A percentile compares a stretch with the other conserved stretches of the same genome.
These are phyloP conservation scores for Kodamaea ohmeri DNA, from an alignment of 1,139 yeast species.

Conservation along the genomic window DNA sequence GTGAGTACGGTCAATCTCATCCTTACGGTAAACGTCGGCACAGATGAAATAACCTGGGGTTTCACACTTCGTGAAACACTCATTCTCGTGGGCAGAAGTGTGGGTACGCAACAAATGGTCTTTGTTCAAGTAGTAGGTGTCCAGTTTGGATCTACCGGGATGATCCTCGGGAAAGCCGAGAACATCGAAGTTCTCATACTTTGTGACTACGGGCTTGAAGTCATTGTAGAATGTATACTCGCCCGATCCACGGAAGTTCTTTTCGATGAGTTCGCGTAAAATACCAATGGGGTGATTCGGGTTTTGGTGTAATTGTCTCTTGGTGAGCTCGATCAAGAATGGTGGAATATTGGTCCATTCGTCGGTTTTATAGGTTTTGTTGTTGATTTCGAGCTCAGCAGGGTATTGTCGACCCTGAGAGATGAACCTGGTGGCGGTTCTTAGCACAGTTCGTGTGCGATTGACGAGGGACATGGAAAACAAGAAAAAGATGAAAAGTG, in stretches of 20 bases:
- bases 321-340: slow-evolving; percentile 64
- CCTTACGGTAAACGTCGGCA: slow-evolving; percentile 95
- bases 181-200: slow-evolving; percentile 82
- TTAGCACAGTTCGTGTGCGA: background rate
- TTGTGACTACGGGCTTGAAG: slow-evolving; percentile 80
- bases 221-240: slow-evolving; percentile 72
- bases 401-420: slow-evolving; percentile 20
- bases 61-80: slow-evolving; percentile 62
- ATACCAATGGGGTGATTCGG: slow-evolving; percentile 88
- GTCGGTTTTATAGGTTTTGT: slow-evolving; percentile 57
- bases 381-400: slow-evolving; percentile 43
- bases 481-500: no score
- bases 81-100: slow-evolving; percentile 94
- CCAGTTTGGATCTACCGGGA: slow-evolving; percentile 90
- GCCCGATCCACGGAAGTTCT: slow-evolving; percentile 61
- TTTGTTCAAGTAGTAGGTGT: slow-evolving; percentile 84
- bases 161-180: slow-evolving; percentile 90
- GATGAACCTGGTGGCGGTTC: background rate
- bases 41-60: slow-evolving; percentile 91
- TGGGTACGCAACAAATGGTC: slow-evolving; percentile 79
- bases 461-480: background rate
- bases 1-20: slow-evolving; percentile 92
- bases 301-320: slow-evolving; percentile 70
- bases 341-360: slow-evolving; percentile 87
- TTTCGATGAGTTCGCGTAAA: slow-evolving; percentile 69